Evolutionary conservation across 306 rosid species (phyloP).

Genomic region (Quercus wislizeni): DNA sequence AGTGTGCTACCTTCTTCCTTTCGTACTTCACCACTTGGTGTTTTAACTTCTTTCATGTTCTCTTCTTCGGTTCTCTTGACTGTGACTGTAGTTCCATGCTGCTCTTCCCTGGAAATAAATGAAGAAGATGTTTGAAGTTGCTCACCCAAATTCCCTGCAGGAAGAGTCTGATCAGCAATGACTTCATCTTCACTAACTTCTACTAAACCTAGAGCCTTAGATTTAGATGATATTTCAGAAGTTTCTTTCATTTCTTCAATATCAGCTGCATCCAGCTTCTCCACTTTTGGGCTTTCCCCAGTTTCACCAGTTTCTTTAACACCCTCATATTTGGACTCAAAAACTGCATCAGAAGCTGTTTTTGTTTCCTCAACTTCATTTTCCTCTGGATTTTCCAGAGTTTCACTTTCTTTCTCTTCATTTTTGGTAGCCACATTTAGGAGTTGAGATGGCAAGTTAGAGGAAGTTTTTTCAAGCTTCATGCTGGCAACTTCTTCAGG

Average conservation of each 20-base stretch:
- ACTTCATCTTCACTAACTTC: not conserved
- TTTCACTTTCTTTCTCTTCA: not conserved
- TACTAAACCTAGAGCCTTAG: constrained; percentile 6
- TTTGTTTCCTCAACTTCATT: not conserved
- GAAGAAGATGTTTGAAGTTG: not conserved
- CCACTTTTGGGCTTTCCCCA: not conserved
- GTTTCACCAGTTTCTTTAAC: not conserved
- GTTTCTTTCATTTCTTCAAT: constrained; percentile 19
- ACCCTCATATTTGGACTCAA: not conserved
- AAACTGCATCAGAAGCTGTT: not conserved
- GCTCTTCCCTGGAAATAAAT: not conserved
- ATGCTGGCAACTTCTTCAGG: not conserved
- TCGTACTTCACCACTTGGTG: not conserved
- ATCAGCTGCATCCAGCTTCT: constrained; percentile 10
- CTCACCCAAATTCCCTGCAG: not conserved
- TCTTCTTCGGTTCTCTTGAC: constrained; percentile 9
- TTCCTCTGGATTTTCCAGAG: not conserved
- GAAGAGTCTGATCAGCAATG: constrained; percentile 8
- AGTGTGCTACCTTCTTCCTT: constrained; percentile 5
- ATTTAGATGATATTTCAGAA: not conserved
- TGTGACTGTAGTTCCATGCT: not conserved
- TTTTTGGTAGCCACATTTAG: not conserved
- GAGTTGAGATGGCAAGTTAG: not conserved
- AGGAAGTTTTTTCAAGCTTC: not conserved
- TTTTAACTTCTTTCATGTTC: not conserved